A percentile compares a stretch with the other conserved stretches of the same genome.
phyloP scores from a whole-genome alignment of 202 grass and related monocot genomes.

The Dendrocalamus latiflorus region DNA sequence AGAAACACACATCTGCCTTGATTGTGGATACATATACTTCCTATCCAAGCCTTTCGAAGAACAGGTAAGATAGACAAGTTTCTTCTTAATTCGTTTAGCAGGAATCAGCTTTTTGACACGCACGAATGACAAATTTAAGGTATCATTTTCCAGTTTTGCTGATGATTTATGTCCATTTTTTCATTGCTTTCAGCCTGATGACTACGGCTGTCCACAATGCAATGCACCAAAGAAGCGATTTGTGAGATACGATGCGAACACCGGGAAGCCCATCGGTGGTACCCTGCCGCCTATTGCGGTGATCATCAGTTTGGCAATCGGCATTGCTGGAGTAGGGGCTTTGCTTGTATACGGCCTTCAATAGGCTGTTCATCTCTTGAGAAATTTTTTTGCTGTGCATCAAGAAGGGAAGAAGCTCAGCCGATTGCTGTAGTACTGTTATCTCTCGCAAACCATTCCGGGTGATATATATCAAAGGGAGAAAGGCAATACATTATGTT shows the following conservation, averaged over 20 bases:
- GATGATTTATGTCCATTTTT: neutral
- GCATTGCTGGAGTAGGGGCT: constrained; percentile 69
- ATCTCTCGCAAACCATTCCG: constrained; percentile 15
- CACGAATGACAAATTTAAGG: neutral
- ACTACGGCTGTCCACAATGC: constrained; percentile 86
- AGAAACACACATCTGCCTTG: constrained; percentile 90
- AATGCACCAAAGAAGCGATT: constrained; percentile 97
- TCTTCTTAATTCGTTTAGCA: neutral
- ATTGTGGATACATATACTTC: constrained; percentile 96
- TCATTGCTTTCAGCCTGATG: constrained; percentile 53
- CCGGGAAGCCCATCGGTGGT: constrained; percentile 65
- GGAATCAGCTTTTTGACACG: neutral
- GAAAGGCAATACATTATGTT: constrained; percentile 1
- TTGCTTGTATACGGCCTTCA: constrained; percentile 90
- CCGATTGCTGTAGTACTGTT: constrained; percentile 12
- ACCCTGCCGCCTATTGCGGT: constrained; percentile 60
- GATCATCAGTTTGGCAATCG: constrained; percentile 61
- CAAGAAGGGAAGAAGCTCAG: constrained; percentile 3
- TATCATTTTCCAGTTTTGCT: constrained; percentile 2
- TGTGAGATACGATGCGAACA: constrained; percentile 46
- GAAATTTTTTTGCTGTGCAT: constrained; percentile 17
- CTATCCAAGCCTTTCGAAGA: constrained; percentile 92
- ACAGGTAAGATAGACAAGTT: constrained; percentile 45
- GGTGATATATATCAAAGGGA: constrained; percentile 12
- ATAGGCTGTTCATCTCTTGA: constrained; percentile 21